Evolutionary conservation across 805 yeast species (phyloP).

Genomic region (Naumovozyma castellii): DNA sequence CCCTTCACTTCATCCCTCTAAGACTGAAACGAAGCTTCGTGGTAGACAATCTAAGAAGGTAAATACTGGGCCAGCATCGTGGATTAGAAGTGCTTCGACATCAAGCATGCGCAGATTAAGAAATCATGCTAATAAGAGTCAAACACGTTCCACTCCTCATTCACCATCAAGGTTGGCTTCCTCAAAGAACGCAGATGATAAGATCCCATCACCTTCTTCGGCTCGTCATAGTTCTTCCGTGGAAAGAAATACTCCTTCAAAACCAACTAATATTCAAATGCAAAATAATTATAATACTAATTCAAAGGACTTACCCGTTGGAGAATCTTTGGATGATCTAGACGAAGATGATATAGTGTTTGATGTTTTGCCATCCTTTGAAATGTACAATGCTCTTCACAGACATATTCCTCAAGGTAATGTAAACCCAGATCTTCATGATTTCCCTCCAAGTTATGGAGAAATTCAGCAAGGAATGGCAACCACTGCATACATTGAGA

Average conservation of each 20-base stretch:
- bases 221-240: not conserved
- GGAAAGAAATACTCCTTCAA: not conserved
- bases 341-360: conserved; percentile 7
- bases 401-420: conserved; percentile 20
- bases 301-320: no score
- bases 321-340: no score
- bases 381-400: conserved; percentile 22
- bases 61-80: conserved; percentile 1
- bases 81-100: conserved; percentile 21
- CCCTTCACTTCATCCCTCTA: conserved; percentile 3
- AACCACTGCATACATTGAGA: not conserved
- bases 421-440: conserved; percentile 13
- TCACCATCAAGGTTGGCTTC: not conserved
- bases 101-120: conserved; percentile 10
- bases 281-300: not conserved
- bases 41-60: conserved; percentile 1
- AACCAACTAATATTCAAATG: not conserved
- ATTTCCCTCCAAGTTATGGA: conserved; percentile 13
- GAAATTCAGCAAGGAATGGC: conserved; percentile 1
- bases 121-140: not conserved
- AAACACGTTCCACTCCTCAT: not conserved
- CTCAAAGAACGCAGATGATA: no score
- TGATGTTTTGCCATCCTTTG: conserved; percentile 21
- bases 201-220: not conserved
- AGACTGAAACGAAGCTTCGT: conserved; percentile 2